Evolutionary conservation across 305 asterid species (phyloP), one percentile per base, ranked within the genome.

Genomic region (Petunia hybrid): DNA sequence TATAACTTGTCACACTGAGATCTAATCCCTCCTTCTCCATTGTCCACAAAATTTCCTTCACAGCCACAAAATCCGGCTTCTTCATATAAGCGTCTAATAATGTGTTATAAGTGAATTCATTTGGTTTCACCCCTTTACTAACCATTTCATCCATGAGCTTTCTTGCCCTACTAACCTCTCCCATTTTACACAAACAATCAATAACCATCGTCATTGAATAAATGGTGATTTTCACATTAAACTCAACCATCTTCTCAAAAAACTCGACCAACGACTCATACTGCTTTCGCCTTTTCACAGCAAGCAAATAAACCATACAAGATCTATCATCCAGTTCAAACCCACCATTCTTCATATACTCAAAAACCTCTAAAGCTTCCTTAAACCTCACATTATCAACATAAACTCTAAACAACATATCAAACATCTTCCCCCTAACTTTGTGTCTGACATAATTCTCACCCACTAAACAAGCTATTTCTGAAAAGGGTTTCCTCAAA

Each of bases 251-350:
- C 73, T 84, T 91, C 60, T 73, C 78, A 75, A 92, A 92, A 67
- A 92, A 91, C 2, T 61, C 80, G 62, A 65, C 82, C 84, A 90
- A 57, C 4, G 85, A 63, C 78, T 89, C 93, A 8, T 82, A 85
- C 55, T 83, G 79, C 80, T 83, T 80, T 83, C 82, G 62, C 77
- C 82, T 89, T 88, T 89, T 92, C 69, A 89, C 80, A 6, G 92
- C 95, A 76, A 89, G 55, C 86, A 94, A 83, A 85, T 86, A 90
- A 82, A 87, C 97, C 96, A 90, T 90, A 74, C 97, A 93, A 82
- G 98, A 90, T 56, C 93, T 90, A 74, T 93, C 95, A 60, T 91
- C 97, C 56, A 93, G 87, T 80, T 48, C 86, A 63, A 89, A 74
- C 74, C 88, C 93, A 75, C 82, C 87, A 8, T 70, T 86, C 69